These are phyloP conservation scores for Triangularia verruculosa DNA, from an alignment of 2,329 filamentous ascomycete genomes.

Conservation along the genomic window DNA sequence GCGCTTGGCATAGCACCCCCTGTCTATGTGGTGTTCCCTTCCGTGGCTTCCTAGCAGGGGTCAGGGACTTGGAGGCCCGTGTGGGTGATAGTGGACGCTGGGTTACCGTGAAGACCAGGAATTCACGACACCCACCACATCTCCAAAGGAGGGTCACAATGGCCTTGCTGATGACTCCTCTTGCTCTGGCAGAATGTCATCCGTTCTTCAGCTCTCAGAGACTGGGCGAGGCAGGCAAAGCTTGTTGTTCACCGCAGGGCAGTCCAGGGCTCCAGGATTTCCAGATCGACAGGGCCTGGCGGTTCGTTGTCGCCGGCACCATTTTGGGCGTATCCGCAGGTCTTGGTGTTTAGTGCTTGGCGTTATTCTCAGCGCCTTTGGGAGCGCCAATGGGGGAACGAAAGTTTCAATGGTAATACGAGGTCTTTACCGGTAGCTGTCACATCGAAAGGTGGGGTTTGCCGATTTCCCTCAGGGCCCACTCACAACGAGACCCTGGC, in stretches of 20 bases:
- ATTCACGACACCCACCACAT: too few relatives aligned
- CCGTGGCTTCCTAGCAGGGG: conserved; percentile 16
- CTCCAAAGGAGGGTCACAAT: background rate
- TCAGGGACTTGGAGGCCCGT: conserved; percentile 14
- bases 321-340: background rate
- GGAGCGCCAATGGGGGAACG: background rate
- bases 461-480: background rate
- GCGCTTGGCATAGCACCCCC: conserved; percentile 19
- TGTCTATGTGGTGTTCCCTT: conserved; percentile 9
- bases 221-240: background rate
- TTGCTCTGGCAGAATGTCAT: conserved; percentile 2
- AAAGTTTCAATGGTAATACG: too few relatives aligned
- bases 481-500: background rate
- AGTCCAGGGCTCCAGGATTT: background rate
- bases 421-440: background rate
- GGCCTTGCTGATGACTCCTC: background rate
- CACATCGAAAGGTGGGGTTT: background rate
- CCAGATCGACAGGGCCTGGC: background rate
- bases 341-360: conserved; percentile 13
- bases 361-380: background rate
- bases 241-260: background rate
- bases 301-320: background rate
- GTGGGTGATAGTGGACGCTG: conserved; percentile 21
- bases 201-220: background rate
- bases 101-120: conserved; percentile 9